Evolutionary conservation across 2,329 filamentous ascomycete species (phyloP).

Genomic region (Penicillium decumbens): DNA sequence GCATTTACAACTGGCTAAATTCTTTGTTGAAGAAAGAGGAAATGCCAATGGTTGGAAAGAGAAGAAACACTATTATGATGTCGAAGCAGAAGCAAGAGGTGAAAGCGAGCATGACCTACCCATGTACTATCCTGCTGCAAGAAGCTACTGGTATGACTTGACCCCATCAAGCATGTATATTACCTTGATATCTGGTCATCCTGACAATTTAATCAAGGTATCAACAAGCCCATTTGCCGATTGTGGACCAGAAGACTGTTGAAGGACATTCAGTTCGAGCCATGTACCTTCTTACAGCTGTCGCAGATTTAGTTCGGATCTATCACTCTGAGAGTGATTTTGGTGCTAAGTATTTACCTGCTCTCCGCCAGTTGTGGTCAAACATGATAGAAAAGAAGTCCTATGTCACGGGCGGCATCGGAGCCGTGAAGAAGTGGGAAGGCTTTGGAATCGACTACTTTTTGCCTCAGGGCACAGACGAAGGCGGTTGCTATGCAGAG

Average conservation of each 20-base stretch:
- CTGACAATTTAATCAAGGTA: constrained; percentile 33
- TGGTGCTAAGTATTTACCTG: constrained; percentile 31
- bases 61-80: constrained; percentile 53
- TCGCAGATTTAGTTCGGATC: constrained; percentile 52
- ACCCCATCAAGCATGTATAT: neutral
- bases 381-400: constrained; percentile 60
- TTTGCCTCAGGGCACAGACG: constrained; percentile 55
- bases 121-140: constrained; percentile 44
- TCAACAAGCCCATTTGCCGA: constrained; percentile 54
- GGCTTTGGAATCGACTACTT: constrained; percentile 59
- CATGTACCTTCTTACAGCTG: constrained; percentile 57
- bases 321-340: constrained; percentile 25
- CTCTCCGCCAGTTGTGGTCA: constrained; percentile 51
- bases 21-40: constrained; percentile 57
- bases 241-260: constrained; percentile 51
- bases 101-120: constrained; percentile 49
- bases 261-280: constrained; percentile 59
- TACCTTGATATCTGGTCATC: neutral
- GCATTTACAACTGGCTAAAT: constrained; percentile 49
- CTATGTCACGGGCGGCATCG: constrained; percentile 60
- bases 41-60: constrained; percentile 47
- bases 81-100: constrained; percentile 50
- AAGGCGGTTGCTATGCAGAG: constrained; percentile 60
- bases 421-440: constrained; percentile 55
- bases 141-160: constrained; percentile 35